A percentile compares a stretch with the other conserved stretches of the same genome.
These are phyloP conservation scores for Colletotrichum nymphaeae DNA, from an alignment of 2,329 filamentous ascomycete genomes.

Conservation along the genomic window DNA sequence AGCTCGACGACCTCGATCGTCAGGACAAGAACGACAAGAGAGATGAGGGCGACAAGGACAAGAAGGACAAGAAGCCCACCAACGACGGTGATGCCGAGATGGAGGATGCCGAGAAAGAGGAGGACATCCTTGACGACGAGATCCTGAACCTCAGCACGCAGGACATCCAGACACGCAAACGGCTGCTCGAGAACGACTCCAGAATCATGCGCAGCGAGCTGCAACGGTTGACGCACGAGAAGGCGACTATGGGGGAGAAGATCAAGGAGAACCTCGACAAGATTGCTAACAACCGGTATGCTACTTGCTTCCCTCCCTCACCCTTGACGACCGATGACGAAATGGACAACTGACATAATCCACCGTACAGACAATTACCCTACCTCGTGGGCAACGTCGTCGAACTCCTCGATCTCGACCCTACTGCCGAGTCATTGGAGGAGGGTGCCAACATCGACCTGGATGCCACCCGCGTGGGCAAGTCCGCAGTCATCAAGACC, in stretches of 20 bases:
- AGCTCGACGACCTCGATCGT: slow-evolving; percentile 89
- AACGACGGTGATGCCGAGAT: slow-evolving; percentile 84
- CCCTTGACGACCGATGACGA: slow-evolving; percentile 6
- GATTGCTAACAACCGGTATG: slow-evolving; percentile 97
- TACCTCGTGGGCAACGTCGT: slow-evolving; percentile 99
- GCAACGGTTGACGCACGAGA: slow-evolving; percentile 94
- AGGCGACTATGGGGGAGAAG: slow-evolving; percentile 95
- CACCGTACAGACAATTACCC: slow-evolving; percentile 82
- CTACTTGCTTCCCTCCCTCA: slow-evolving; percentile 10
- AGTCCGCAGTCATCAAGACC: slow-evolving; percentile 99
- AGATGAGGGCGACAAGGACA: slow-evolving; percentile 47
- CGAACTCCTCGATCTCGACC: slow-evolving; percentile 95
- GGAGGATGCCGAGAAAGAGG: slow-evolving; percentile 82
- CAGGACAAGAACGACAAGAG: slow-evolving; percentile 79
- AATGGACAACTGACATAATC: slow-evolving; percentile 35
- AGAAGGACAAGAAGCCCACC: slow-evolving; percentile 51
- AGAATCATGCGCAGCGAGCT: slow-evolving; percentile 99
- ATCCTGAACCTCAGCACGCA: slow-evolving; percentile 92
- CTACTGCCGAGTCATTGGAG: slow-evolving; percentile 93
- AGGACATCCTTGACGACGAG: slow-evolving; percentile 90
- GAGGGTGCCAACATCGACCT: slow-evolving; percentile 99
- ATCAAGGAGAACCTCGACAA: slow-evolving; percentile 99
- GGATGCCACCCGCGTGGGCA: slow-evolving; percentile 95
- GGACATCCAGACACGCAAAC: slow-evolving; percentile 91
- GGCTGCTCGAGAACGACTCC: slow-evolving; percentile 95